Base-by-base conservation (phyloP, 2,329 filamentous ascomycete genomes). In the Nigrograna mackinnonii region DNA sequence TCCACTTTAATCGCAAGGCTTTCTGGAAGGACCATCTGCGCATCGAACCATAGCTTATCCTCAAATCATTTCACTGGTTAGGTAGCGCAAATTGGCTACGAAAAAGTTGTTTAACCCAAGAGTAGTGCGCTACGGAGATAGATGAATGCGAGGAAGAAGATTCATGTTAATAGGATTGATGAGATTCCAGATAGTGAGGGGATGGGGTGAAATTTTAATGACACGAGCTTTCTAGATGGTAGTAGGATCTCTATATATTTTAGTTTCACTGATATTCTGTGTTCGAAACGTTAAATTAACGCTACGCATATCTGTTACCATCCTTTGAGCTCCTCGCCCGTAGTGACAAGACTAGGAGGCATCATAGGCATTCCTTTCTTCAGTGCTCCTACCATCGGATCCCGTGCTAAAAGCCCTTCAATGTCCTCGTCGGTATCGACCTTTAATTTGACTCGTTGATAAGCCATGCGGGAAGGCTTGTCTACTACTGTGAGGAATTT, bases 41-140 rank as follows among this genome's bases (percentile, higher is more conserved):
- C 32, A 42, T 74, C 11, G 66, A 76, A 55, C 68, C 68, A 5
- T 75, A 69, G 69, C 58, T 67, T 54, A 71, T 71, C 3, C 55
- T 74, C 44, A 67, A 68, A 49, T 62, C 47, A n/a, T 58, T 72
- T 14, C 65, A 72, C 46, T 72, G 71, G 3, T 45, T 75, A 21
- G 71, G 66, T 5, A 57, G 64, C 16, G 46, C 66, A 2, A 75
- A 75, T 37, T 51, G 71, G 37, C 52, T 75, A 38, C 54, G 71
- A 31, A 67, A n/a, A 45, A 44, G 65, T 64, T 30, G 55, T 73
- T 0, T 74, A 73, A 46, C 66, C 59, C 9, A 61, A 64, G 5
- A 72, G 68, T 40, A 66, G 60, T 35, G 50, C 38, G 7, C 52
- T 68, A 34, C 57, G 66, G 34, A 55, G 62, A 20, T 62, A 68